Evolutionary conservation across 495 filamentous ascomycete genomes (phyloP).

Genomic region (Podospora pseudoanserina): DNA sequence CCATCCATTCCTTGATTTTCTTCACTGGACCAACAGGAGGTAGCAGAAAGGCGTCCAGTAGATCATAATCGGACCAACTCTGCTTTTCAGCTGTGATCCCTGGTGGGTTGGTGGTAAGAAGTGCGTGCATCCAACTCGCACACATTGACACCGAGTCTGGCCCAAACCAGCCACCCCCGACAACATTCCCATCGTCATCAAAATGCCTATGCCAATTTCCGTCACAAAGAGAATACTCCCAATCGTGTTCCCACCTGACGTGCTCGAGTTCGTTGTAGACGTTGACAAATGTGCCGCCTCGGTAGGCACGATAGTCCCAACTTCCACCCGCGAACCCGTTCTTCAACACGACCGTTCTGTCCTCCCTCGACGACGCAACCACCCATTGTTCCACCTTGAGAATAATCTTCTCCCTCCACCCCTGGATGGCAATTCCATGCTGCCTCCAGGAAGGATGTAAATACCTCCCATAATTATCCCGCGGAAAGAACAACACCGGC

Average conservation of each 20-base stretch:
- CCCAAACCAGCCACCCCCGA: background rate
- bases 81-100: background rate
- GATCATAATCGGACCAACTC: background rate
- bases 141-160: background rate
- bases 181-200: background rate
- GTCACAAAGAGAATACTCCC: no score
- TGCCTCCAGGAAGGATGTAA: background rate
- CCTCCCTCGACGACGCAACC: background rate
- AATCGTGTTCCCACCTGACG: no score
- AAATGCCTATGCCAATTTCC: no score
- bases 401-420: background rate
- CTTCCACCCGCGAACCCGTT: background rate
- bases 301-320: background rate
- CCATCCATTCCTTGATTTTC: background rate
- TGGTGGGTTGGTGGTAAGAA: background rate
- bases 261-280: background rate
- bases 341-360: background rate
- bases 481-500: background rate
- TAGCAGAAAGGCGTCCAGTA: background rate
- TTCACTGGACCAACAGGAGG: background rate
- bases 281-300: background rate
- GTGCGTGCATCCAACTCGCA: background rate
- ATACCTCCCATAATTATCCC: background rate
- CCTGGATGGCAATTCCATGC: background rate
- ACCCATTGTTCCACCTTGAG: background rate